Evolutionary conservation across 2,329 filamentous ascomycete species (phyloP).

Genomic region (Lachnellula hyalina): DNA sequence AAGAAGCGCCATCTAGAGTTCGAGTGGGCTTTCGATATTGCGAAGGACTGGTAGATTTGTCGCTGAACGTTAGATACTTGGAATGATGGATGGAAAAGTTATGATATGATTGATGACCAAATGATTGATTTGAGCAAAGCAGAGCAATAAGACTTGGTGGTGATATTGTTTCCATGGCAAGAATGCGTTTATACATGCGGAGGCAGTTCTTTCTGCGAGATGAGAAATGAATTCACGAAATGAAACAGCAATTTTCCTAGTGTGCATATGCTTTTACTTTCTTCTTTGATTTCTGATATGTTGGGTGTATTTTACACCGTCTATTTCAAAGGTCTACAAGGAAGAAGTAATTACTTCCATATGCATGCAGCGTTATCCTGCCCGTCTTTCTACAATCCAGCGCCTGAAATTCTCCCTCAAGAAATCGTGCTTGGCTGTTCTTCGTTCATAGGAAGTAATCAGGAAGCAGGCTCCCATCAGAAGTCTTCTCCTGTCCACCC

Average conservation of each 20-base stretch:
- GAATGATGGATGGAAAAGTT: not conserved
- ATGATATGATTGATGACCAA: not conserved
- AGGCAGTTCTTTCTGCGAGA: not conserved
- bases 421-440: too few species aligned
- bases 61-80: not conserved
- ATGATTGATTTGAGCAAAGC: not conserved
- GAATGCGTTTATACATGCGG: not conserved
- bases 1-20: slow-evolving; percentile 85
- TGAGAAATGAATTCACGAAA: slow-evolving; percentile 2
- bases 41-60: slow-evolving; percentile 78
- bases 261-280: not conserved
- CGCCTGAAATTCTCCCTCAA: too few species aligned
- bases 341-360: slow-evolving; percentile 1
- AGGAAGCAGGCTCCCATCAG: slow-evolving; percentile 57
- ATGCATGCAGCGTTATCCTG: not conserved
- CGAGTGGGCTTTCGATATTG: slow-evolving; percentile 93
- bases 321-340: slow-evolving; percentile 2
- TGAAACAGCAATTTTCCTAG: not conserved
- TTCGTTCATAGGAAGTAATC: slow-evolving; percentile 61
- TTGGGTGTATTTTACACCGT: not conserved
- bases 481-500: slow-evolving; percentile 67
- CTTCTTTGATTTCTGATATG: not conserved
- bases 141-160: not conserved
- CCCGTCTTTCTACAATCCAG: not conserved
- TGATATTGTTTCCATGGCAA: not conserved